These are phyloP conservation scores for Fusarium lyarnte DNA, from an alignment of 2,329 filamentous ascomycete genomes.

Conservation along the genomic window DNA sequence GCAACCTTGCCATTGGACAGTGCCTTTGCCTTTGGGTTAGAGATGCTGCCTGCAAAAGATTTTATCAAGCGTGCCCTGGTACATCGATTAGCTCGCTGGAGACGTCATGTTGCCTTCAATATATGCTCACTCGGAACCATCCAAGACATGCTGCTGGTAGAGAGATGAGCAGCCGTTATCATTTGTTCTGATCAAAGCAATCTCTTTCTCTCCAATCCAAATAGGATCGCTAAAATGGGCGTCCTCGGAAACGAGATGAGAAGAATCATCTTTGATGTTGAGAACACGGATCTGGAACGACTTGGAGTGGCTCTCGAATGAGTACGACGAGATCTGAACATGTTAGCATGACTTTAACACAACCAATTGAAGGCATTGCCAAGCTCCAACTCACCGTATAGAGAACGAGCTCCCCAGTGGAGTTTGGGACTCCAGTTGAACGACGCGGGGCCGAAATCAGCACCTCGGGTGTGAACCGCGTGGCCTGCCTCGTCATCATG, in stretches of 20 bases:
- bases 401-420: conserved; percentile 69
- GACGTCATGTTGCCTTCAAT: neutral
- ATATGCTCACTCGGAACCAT: conserved; percentile 51
- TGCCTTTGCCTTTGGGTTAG: conserved; percentile 67
- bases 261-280: conserved; percentile 73
- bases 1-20: conserved; percentile 61
- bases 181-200: conserved; percentile 62
- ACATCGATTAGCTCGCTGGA: conserved; percentile 1
- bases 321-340: conserved; percentile 74
- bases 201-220: conserved; percentile 78
- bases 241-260: conserved; percentile 72
- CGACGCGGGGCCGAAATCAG: conserved; percentile 80
- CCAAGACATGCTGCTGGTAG: conserved; percentile 50
- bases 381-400: conserved; percentile 62
- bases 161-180: conserved; percentile 60
- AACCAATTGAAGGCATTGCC: conserved; percentile 2
- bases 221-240: conserved; percentile 73
- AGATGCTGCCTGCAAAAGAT: conserved; percentile 62
- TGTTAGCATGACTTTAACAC: neutral
- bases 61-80: conserved; percentile 54
- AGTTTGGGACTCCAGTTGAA: conserved; percentile 75
- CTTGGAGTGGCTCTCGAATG: conserved; percentile 78
- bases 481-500: conserved; percentile 74
- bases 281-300: conserved; percentile 75
- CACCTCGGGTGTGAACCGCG: conserved; percentile 80